Percentiles rank a stretch among this genome's conserved stretches.
These are phyloP conservation scores for Secale cereale DNA, from an alignment of 176 grass and related monocot genomes.

Conservation along the genomic window DNA sequence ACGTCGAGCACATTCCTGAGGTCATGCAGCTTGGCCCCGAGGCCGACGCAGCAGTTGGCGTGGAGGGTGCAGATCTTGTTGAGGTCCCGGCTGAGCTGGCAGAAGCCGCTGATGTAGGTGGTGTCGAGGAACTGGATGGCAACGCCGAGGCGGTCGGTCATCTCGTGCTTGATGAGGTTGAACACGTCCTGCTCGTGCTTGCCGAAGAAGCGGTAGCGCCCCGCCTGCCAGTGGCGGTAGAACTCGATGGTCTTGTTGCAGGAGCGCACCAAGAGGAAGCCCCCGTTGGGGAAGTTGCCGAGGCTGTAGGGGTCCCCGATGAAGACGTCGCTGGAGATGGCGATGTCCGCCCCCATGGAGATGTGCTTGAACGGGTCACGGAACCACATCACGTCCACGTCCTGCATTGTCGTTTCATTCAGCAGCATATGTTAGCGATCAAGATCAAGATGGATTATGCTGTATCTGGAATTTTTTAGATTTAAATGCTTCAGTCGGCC, in stretches of 20 bases:
- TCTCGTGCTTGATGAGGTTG: slow-evolving; percentile 76
- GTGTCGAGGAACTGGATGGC: slow-evolving; percentile 88
- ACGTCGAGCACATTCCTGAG: slow-evolving; percentile 49
- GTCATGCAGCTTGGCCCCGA: slow-evolving; percentile 65
- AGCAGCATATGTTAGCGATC: not conserved
- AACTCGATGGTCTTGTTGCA: slow-evolving; percentile 67
- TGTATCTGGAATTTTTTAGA: not conserved
- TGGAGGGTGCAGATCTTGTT: slow-evolving; percentile 89
- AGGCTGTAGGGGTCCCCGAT: slow-evolving; percentile 62
- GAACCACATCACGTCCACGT: slow-evolving; percentile 97
- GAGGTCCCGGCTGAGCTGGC: slow-evolving; percentile 77
- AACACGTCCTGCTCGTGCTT: slow-evolving; percentile 94
- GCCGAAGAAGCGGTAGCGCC: slow-evolving; percentile 41
- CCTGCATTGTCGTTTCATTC: not conserved
- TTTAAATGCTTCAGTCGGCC: not conserved
- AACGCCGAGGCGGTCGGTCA: slow-evolving; percentile 29
- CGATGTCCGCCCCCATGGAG: slow-evolving; percentile 60
- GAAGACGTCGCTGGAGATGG: slow-evolving; percentile 77
- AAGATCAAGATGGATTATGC: no score
- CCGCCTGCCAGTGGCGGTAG: slow-evolving; percentile 66
- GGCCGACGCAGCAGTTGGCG: slow-evolving; percentile 80
- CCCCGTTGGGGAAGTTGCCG: slow-evolving; percentile 81
- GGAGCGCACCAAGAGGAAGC: slow-evolving; percentile 79
- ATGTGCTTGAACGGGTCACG: slow-evolving; percentile 84
- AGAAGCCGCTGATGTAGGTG: slow-evolving; percentile 63